Percentiles rank a stretch among this genome's conserved stretches.
phyloP scores from a whole-genome alignment of 345 rosid species.

The Cochlearia excelsa region DNA sequence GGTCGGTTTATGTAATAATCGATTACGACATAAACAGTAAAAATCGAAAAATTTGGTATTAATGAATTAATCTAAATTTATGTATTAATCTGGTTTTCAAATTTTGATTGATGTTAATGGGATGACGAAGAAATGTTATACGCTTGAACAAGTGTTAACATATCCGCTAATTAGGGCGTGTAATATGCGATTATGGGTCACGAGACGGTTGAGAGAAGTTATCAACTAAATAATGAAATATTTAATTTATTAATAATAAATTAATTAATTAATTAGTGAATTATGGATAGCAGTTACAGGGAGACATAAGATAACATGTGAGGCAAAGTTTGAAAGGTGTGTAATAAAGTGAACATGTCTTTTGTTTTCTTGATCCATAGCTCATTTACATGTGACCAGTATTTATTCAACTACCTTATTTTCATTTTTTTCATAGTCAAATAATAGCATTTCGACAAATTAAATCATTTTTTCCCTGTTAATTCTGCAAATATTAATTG shows the following conservation, averaged over 20 bases:
- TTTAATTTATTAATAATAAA: too few relatives aligned
- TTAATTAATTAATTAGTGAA: neutral
- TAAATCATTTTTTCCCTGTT: too few relatives aligned
- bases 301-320: conserved; percentile 12
- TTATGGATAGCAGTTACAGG: neutral
- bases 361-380: conserved; percentile 15
- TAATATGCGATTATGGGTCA: too few relatives aligned
- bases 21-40: too few relatives aligned
- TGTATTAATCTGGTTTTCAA: neutral
- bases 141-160: too few relatives aligned
- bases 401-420: conserved; percentile 19
- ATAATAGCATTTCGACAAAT: too few relatives aligned
- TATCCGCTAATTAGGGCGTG: too few relatives aligned
- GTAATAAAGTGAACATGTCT: conserved; percentile 27
- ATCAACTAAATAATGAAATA: neutral
- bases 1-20: neutral
- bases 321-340: conserved; percentile 8
- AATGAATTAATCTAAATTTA: too few relatives aligned
- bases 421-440: neutral
- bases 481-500: too few relatives aligned
- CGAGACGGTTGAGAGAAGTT: too few relatives aligned
- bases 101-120: neutral
- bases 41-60: too few relatives aligned
- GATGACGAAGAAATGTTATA: too few relatives aligned
- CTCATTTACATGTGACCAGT: conserved; percentile 22